A percentile compares a stretch with the other conserved stretches of the same genome.
phyloP scores from a whole-genome alignment of 306 rosid species.

The Trichosanthes truncata region DNA sequence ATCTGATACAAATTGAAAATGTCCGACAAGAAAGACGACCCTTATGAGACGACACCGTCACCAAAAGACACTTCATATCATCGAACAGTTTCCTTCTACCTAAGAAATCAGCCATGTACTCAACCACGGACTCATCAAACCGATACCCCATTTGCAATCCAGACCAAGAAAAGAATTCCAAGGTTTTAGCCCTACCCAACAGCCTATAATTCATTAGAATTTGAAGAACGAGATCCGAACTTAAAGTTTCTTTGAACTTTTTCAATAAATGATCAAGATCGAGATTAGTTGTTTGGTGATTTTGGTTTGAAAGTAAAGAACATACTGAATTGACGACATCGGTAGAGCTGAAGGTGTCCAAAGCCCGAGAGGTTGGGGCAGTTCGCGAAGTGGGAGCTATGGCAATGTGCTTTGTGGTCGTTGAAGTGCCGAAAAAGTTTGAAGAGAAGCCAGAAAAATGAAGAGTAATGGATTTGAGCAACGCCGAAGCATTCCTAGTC shows the following conservation, averaged over 20 bases:
- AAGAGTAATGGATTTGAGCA: background rate
- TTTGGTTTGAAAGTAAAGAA: conserved; percentile 29
- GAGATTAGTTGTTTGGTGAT: conserved; percentile 10
- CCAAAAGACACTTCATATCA: conserved; percentile 54
- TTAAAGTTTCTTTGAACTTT: conserved; percentile 20
- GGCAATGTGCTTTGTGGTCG: conserved; percentile 9
- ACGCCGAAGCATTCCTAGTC: background rate
- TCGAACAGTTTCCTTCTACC: conserved; percentile 72
- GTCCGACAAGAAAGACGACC: conserved; percentile 43
- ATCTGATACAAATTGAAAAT: conserved; percentile 51
- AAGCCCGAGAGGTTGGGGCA: conserved; percentile 11
- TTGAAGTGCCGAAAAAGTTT: conserved; percentile 15
- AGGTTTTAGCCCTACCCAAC: conserved; percentile 49
- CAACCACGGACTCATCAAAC: conserved; percentile 46
- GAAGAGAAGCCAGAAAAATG: conserved; percentile 12
- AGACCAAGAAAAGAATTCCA: conserved; percentile 60
- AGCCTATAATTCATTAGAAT: conserved; percentile 43
- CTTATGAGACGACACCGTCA: conserved; percentile 28
- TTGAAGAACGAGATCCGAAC: conserved; percentile 41
- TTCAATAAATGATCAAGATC: conserved; percentile 25
- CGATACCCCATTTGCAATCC: conserved; percentile 47
- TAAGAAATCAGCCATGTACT: conserved; percentile 63
- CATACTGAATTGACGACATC: conserved; percentile 20
- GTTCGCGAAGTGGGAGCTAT: conserved; percentile 14
- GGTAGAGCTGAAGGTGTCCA: conserved; percentile 12